These are phyloP conservation scores for Syzygium malaccense DNA, from an alignment of 441 rosid species.

Conservation along the genomic window DNA sequence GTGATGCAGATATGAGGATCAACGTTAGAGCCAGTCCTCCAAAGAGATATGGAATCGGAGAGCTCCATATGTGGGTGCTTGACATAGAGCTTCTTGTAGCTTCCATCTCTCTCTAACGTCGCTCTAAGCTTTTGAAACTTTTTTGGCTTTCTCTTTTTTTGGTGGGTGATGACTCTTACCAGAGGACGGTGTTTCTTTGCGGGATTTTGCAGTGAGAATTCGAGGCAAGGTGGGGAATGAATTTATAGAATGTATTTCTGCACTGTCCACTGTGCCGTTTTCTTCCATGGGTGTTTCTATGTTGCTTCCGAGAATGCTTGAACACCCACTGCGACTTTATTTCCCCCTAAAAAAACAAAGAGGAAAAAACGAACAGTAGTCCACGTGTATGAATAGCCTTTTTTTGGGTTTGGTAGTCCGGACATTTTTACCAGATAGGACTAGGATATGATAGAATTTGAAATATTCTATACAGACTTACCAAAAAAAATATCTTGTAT, in stretches of 20 bases:
- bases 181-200: not conserved
- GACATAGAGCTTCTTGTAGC: slow-evolving; percentile 10
- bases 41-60: slow-evolving; percentile 30
- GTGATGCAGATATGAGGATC: slow-evolving; percentile 13
- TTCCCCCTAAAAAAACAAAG: not conserved
- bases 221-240: not conserved
- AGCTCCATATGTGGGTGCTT: slow-evolving; percentile 13
- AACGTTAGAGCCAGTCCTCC: slow-evolving; percentile 19
- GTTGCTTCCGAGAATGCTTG: not conserved
- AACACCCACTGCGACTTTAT: not conserved
- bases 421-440: not conserved
- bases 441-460: not conserved
- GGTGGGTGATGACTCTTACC: not conserved
- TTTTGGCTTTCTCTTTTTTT: not conserved
- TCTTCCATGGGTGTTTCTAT: not conserved
- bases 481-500: not conserved
- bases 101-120: not conserved
- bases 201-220: not conserved
- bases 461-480: not conserved
- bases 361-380: not conserved
- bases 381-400: not conserved
- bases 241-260: slow-evolving; percentile 3
- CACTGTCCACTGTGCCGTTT: not conserved
- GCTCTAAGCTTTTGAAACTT: not conserved
- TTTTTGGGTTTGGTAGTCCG: not conserved